A percentile compares a stretch with the other conserved stretches of the same genome.
Evolutionary conservation across 345 rosid genomes (phyloP).

Genomic region (Dipteronia dyeriana): DNA sequence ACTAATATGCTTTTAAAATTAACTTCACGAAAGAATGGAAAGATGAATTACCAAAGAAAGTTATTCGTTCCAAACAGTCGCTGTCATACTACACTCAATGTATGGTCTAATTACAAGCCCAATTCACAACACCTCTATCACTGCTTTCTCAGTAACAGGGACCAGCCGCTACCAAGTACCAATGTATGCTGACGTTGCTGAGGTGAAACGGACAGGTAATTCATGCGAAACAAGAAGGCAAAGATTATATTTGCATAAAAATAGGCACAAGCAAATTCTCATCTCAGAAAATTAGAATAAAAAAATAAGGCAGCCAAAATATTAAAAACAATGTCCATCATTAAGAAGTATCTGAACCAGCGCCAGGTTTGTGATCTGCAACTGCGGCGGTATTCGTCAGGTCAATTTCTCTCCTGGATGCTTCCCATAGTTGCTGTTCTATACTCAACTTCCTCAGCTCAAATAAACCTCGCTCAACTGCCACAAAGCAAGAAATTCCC

Average conservation of each 20-base stretch:
- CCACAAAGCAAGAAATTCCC: constrained; percentile 8
- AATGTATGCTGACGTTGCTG: background rate
- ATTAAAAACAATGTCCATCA: background rate
- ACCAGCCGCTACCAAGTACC: background rate
- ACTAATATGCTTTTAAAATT: no score
- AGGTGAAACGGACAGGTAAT: constrained; percentile 12
- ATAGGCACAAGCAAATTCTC: constrained; percentile 13
- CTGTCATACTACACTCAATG: background rate
- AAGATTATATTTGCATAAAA: constrained; percentile 7
- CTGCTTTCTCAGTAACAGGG: background rate
- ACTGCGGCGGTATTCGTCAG: constrained; percentile 27
- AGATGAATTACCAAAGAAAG: background rate
- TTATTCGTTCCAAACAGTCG: background rate
- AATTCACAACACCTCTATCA: background rate
- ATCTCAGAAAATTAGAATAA: background rate
- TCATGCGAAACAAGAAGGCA: constrained; percentile 8
- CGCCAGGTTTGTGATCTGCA: constrained; percentile 29
- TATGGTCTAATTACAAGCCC: constrained; percentile 17
- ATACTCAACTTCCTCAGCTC: constrained; percentile 87
- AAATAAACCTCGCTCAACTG: constrained; percentile 78
- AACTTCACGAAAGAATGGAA: background rate
- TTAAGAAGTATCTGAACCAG: constrained; percentile 28
- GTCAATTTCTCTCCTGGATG: constrained; percentile 67
- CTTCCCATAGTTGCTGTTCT: constrained; percentile 92
- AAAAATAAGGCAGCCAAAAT: background rate